Evolutionary conservation across 371 early-diverging fungal species (phyloP), one percentile per base, ranked within the genome.

Genomic region (Mortierella sp.): DNA sequence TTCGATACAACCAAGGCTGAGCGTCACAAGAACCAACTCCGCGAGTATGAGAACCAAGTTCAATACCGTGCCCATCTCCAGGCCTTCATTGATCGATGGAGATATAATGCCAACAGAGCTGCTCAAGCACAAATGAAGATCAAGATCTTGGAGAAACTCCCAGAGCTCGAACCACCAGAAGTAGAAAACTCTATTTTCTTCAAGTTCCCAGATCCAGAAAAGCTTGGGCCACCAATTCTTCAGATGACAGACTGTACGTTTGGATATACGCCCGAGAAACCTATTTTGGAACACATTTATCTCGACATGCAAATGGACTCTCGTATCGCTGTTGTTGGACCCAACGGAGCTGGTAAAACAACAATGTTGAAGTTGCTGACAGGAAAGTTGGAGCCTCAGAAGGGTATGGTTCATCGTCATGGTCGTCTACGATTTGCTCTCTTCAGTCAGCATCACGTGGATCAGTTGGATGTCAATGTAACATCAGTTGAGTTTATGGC

Each of bases 361-460:
- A 88, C 87, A 12, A 70, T 91, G 74, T 87, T 99, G 61, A 96
- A 98, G 82, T 86, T 99, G 26, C 83, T 99, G 68, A 95, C 94
- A 15, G 96, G 94, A 56, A 86, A 92, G 76, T 87, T 95, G 12
- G 85, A 92, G 51, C 97, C 98, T 8, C 85, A 83, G 4, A 75
- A 80, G 4, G 98, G 98, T 54, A 83, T 91, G 42, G 94, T 96
- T 26, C 91, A 96, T 72, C 92, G 97, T 55, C 96, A 98, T 72
- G 96, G 96, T n/a, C 93, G 97, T 60, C 89, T 98, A 65, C 93
- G 97, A 34, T 91, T 97, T 61, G 99, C 96, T 32, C 93, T 96
- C 82, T 99, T 99, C 86, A 95, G 96, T 58, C 99, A 99, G 86
- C 99, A 99, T 76, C 97, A 96, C 82, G 96, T 97, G 42, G 99